Base-by-base conservation (phyloP, 208 protist genomes). In the Tetramitus jugosus region DNA sequence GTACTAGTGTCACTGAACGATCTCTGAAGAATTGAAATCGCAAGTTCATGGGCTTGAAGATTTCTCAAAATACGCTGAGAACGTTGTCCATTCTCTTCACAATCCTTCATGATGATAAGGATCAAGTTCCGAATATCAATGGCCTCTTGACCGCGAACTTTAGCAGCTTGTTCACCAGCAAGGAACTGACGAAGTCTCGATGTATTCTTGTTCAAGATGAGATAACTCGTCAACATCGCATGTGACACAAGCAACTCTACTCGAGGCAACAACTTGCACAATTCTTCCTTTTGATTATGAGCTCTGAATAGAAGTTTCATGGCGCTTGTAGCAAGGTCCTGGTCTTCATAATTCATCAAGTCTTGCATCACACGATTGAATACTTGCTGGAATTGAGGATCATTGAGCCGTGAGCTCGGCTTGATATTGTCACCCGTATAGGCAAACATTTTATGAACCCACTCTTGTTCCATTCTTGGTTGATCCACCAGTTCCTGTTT, bases 11-110 rank as follows among this genome's bases (percentile, higher is more conserved):
- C 3, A 3, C 26, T 29, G 35, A 68, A 43, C 26, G 62, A 29
- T 29, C 3, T 68, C 7, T 31, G 17, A 29, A 68, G 20, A 68
- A 29, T 43, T 43, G 39, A 14, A 7, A 68, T 43, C 3, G 35
- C 35, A 23, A 68, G 13, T 43, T 68, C 62, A 29, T 68, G 62
- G 29, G 2, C 62, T 17, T 10, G 26, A 17, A 68, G 42, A 29
- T 68, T 68, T 43, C 62, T 42, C 17, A 68, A 29, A 43, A 68
- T 68, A 43, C 62, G 39, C 29, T 68, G 62, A 43, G 62, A 37
- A 29, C 37, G 3, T 10, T 7, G 17, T n/a, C 62, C 62, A 68
- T 43, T 68, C 8, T 43, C 31, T 68, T 42, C 8, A 43, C 29
- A 43, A 68, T 68, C 62, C 0, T 29, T 13, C 4, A 49, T 49